phyloP scores from a whole-genome alignment of 148 eudicot genomes.

The Rhododendron griersonianum region DNA sequence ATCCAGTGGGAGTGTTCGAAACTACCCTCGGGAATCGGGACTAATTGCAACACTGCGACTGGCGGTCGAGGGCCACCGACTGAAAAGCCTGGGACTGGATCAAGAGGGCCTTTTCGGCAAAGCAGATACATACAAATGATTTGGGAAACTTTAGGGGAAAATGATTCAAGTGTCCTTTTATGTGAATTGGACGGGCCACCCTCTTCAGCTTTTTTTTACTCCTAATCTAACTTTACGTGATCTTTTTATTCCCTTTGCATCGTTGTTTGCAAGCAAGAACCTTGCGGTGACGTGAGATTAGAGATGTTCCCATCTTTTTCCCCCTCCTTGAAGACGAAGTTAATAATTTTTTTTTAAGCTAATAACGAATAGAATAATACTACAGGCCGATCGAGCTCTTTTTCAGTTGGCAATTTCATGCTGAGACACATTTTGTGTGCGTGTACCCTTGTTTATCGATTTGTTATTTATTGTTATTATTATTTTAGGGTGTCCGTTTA shows the following conservation, averaged over 20 bases:
- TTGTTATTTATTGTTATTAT: no score
- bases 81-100: neutral
- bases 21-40: neutral
- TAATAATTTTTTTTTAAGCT: neutral
- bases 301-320: neutral
- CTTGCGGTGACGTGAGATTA: neutral
- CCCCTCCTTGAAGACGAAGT: neutral
- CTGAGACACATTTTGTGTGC: no score
- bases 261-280: neutral
- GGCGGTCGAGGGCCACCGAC: neutral
- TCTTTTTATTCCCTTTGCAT: no score
- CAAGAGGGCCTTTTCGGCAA: neutral
- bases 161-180: neutral
- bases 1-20: neutral
- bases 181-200: neutral
- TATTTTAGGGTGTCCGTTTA: no score
- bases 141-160: neutral
- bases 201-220: neutral
- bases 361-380: no score
- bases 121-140: neutral
- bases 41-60: neutral
- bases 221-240: neutral
- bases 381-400: no score
- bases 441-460: no score
- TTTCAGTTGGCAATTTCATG: no score